Base-by-base conservation (phyloP, 2,329 filamentous ascomycete species). In the Penicillium sp. region DNA sequence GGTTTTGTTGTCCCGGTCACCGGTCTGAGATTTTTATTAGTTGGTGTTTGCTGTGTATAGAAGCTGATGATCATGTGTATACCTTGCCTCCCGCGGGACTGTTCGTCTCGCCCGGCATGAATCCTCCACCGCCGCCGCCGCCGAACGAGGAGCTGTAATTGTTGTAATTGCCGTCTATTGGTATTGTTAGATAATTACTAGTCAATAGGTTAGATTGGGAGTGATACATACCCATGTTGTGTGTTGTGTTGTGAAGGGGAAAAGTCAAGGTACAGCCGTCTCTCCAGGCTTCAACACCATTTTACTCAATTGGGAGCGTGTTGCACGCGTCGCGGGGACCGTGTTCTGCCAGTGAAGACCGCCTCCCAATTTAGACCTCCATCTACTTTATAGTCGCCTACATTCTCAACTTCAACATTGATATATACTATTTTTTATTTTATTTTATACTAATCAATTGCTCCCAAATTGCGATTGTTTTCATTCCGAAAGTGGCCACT, bases 1-100 rank as follows among this genome's bases (percentile, higher is more conserved):
- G 21, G 91, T 93, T 51, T 67, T 67, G 69, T 97, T 91, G 76
- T 95, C 90, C 66, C 84, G 83, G 73, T 89, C 89, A 59, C 67
- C 63, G 49, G 50, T 61, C 61, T 66, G 33, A 0, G 7, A 4
- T 38, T 38, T 1, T 12, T n/a, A 15, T 57, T 42, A 58, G 47
- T 25, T 17, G 12, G 9, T 12, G 4, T 48, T 48, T 10, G 4
- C 19, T 45, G 12, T 19, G 17, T 4, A 10, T 8, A 21, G 3
- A 25, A 19, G 6, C 10, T 4, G 12, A 17, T 2, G 12, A 42
- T 48, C 9, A 25, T 52, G 5, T 47, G n/a, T 33, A 42, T 71
- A 78, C 77, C 70, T 73, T 79, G 65, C 73, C 74, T 51, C 71
- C 73, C 6, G 76, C 69, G 27, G 80, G 75, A 75, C 83, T 75